Percentiles rank a stretch among this genome's conserved stretches.
phyloP scores from a whole-genome alignment of 2,329 filamentous ascomycete genomes.

The Calonectria leucothoes region DNA sequence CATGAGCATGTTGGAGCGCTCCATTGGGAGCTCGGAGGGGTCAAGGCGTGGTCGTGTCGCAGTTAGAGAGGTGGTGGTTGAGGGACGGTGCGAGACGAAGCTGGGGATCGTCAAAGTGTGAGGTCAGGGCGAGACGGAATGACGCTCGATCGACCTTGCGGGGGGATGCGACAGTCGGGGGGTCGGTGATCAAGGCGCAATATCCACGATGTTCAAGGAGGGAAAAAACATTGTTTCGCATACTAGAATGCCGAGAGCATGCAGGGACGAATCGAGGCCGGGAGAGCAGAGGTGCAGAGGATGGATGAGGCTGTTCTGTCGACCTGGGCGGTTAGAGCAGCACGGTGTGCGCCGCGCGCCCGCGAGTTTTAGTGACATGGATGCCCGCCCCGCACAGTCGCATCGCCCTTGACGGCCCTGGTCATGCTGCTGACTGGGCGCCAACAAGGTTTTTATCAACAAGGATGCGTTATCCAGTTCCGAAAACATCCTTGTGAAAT shows the following conservation, averaged over 20 bases:
- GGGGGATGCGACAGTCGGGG: constrained; percentile 29
- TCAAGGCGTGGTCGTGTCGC: constrained; percentile 4
- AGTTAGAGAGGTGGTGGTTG: constrained; percentile 4
- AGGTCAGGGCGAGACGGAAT: constrained; percentile 6
- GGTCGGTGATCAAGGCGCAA: constrained; percentile 32
- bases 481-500: not conserved
- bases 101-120: constrained; percentile 12
- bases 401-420: not conserved
- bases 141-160: constrained; percentile 26
- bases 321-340: constrained; percentile 22
- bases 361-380: constrained; percentile 2
- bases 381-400: constrained; percentile 13
- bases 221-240: constrained; percentile 32
- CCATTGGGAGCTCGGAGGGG: constrained; percentile 29
- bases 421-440: constrained; percentile 4
- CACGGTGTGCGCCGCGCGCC: constrained; percentile 11
- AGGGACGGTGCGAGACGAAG: constrained; percentile 1
- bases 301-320: constrained; percentile 32
- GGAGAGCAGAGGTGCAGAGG: constrained; percentile 10
- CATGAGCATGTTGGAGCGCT: constrained; percentile 30
- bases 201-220: constrained; percentile 6
- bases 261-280: not conserved
- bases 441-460: not conserved
- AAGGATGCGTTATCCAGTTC: not conserved
- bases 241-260: constrained; percentile 6